A percentile compares a stretch with the other conserved stretches of the same genome.
Evolutionary conservation across 176 grass and related monocot genomes (phyloP).

Genomic region (Tuctoria greenei): DNA sequence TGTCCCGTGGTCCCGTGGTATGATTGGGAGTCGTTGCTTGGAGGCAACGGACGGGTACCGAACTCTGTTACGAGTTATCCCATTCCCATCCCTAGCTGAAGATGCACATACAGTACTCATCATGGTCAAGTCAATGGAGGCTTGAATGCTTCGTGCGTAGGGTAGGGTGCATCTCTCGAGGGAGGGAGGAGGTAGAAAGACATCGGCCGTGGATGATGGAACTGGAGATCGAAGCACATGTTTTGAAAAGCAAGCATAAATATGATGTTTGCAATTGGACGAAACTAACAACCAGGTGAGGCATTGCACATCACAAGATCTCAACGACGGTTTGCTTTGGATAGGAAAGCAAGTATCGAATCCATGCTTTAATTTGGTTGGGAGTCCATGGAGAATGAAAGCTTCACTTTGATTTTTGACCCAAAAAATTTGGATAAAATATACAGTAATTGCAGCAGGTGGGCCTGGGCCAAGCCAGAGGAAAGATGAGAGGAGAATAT

Average conservation of each 20-base stretch:
- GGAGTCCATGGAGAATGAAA: background rate
- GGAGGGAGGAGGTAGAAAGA: background rate
- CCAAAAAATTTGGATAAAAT: no score
- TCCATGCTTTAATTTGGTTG: background rate
- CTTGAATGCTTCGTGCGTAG: no score
- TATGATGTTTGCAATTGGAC: background rate
- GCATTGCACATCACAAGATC: background rate
- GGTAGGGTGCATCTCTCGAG: background rate
- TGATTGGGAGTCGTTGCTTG: conserved; percentile 30
- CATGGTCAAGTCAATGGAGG: no score
- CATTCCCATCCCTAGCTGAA: no score
- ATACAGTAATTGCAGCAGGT: no score
- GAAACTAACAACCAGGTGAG: background rate
- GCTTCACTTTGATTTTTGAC: background rate
- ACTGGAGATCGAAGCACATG: background rate
- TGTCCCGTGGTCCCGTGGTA: background rate
- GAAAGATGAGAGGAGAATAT: no score
- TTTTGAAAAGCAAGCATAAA: background rate
- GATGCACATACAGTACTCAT: no score
- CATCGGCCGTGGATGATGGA: background rate
- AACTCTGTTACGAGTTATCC: conserved; percentile 8
- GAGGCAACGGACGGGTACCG: conserved; percentile 14
- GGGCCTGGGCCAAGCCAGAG: no score
- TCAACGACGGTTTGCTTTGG: background rate
- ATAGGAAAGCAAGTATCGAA: background rate